These are phyloP conservation scores for Komagataella pastoris DNA, from an alignment of 805 yeast species.

Conservation along the genomic window DNA sequence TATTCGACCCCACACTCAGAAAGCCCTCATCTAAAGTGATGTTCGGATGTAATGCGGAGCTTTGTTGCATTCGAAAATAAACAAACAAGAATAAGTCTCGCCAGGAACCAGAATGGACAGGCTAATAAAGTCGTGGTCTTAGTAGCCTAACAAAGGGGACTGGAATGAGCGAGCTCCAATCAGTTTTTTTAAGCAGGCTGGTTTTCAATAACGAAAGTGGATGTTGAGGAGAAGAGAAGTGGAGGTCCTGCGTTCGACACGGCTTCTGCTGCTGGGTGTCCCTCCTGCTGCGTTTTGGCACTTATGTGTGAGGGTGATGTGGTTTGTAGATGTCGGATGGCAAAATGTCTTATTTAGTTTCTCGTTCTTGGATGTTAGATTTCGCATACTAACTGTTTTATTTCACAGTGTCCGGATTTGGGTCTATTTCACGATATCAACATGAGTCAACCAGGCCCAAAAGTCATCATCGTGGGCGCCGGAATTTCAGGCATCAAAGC, in stretches of 20 bases:
- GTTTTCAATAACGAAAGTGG: neutral
- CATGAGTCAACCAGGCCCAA: neutral
- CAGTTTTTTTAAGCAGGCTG: neutral
- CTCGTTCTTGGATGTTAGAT: neutral
- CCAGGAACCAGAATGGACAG: neutral
- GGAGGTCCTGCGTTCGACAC: neutral
- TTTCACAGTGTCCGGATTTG: too few species aligned
- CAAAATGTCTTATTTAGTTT: neutral
- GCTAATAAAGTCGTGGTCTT: neutral
- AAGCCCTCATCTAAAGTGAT: neutral
- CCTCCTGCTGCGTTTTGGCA: neutral
- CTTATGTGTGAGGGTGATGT: neutral
- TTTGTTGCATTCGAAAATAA: neutral
- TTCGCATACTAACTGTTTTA: neutral
- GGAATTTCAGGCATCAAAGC: constrained; percentile 43
- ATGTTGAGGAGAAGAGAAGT: neutral
- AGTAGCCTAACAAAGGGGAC: neutral
- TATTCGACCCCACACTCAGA: neutral
- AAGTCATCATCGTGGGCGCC: constrained; percentile 36
- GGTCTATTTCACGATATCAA: neutral
- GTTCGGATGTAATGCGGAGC: neutral
- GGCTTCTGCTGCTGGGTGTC: neutral
- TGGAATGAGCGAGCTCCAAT: neutral
- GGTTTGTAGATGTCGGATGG: neutral
- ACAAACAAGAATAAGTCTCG: neutral